These are phyloP conservation scores for Candida berthetii DNA, from an alignment of 805 yeast species.

Conservation along the genomic window DNA sequence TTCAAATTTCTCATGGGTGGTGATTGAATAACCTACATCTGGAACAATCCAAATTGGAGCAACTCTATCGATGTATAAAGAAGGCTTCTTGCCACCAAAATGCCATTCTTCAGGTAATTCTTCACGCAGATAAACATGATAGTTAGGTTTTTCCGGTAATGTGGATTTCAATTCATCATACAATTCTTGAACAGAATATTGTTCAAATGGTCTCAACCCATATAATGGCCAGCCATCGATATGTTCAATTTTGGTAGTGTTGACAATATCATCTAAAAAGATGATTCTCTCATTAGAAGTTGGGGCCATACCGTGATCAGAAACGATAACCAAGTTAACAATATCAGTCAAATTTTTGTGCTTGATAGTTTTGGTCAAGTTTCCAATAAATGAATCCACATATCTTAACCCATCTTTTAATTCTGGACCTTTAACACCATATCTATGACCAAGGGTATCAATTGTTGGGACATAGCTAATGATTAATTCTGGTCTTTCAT, in stretches of 20 bases:
- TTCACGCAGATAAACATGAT: slow-evolving; percentile 43
- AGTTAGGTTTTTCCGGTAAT: slow-evolving; percentile 26
- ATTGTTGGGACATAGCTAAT: slow-evolving; percentile 76
- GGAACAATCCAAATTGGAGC: slow-evolving; percentile 89
- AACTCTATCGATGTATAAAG: slow-evolving; percentile 46
- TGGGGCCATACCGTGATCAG: slow-evolving; percentile 95
- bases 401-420: slow-evolving; percentile 46
- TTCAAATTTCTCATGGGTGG: slow-evolving; percentile 53
- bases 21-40: slow-evolving; percentile 69
- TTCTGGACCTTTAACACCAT: slow-evolving; percentile 61
- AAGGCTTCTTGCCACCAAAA: slow-evolving; percentile 20
- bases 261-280: slow-evolving; percentile 67
- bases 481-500: slow-evolving; percentile 66
- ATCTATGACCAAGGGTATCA: slow-evolving; percentile 70
- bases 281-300: slow-evolving; percentile 65
- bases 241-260: slow-evolving; percentile 45
- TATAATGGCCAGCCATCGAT: slow-evolving; percentile 83
- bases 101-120: slow-evolving; percentile 38
- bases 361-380: slow-evolving; percentile 39
- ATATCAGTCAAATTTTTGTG: slow-evolving; percentile 54
- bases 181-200: slow-evolving; percentile 35
- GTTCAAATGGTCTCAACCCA: slow-evolving; percentile 57
- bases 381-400: slow-evolving; percentile 61
- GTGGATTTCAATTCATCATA: slow-evolving; percentile 33
- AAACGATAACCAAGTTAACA: slow-evolving; percentile 70